Evolutionary conservation across 495 filamentous ascomycete genomes (phyloP).

Genomic region (Chaetomium fimeti): DNA sequence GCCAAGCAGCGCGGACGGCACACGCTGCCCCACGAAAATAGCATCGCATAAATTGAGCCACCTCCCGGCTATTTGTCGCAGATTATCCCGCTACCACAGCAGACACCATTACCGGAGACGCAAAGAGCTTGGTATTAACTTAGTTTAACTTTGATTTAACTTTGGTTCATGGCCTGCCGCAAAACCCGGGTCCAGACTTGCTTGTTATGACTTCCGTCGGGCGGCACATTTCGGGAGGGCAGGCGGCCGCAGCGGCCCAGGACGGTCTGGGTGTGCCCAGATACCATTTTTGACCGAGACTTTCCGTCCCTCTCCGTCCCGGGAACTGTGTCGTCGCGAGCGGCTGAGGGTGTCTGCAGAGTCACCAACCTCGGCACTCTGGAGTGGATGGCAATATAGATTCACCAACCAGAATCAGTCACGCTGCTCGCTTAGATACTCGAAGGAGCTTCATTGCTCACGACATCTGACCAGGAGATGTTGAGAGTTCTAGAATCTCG

Average conservation of each 20-base stretch:
- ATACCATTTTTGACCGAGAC: neutral
- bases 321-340: neutral
- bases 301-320: neutral
- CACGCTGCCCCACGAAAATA: slow-evolving; percentile 32
- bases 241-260: no score
- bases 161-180: neutral
- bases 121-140: slow-evolving; percentile 7
- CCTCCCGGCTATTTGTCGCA: slow-evolving; percentile 32
- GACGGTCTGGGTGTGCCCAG: no score
- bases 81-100: slow-evolving; percentile 30
- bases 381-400: slow-evolving; percentile 26
- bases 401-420: slow-evolving; percentile 21
- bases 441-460: neutral
- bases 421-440: slow-evolving; percentile 12
- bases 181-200: neutral
- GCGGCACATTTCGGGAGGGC: neutral
- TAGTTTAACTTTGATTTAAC: no score
- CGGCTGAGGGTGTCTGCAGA: neutral
- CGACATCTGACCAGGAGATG: slow-evolving; percentile 9
- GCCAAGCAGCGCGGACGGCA: slow-evolving; percentile 14
- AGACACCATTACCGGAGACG: slow-evolving; percentile 7
- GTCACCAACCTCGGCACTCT: neutral
- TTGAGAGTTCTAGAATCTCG: neutral
- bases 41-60: slow-evolving; percentile 30
- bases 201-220: neutral